Conservation (phyloP, 495 filamentous ascomycete genomes). For the Thermothielavioides terrestris region DNA sequence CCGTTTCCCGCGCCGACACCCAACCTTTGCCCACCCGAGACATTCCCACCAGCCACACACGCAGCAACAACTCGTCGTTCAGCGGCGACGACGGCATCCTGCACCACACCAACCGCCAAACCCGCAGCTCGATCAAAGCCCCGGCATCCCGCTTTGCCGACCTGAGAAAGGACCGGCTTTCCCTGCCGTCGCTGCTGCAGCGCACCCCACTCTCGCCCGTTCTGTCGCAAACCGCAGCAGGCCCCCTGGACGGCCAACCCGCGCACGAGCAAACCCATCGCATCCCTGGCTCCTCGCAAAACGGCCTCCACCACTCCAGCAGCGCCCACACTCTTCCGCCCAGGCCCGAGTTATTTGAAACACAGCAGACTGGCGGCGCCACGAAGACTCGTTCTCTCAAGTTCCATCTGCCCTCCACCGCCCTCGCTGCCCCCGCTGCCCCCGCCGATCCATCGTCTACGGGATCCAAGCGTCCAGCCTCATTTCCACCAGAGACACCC, state of each 20-base stretch:
- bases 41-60: conserved; percentile 13
- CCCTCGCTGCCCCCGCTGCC: conserved; percentile 7
- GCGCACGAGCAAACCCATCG: conserved; percentile 18
- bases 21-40: conserved; percentile 1
- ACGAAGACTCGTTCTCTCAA: conserved; percentile 10
- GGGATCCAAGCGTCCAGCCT: conserved; percentile 32
- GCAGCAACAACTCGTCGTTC: conserved; percentile 13
- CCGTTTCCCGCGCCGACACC: conserved; percentile 8
- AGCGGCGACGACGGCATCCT: conserved; percentile 22
- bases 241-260: conserved; percentile 8
- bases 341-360: conserved; percentile 6
- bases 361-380: conserved; percentile 3
- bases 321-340: conserved; percentile 16
- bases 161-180: conserved; percentile 34
- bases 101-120: conserved; percentile 41
- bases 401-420: neutral
- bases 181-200: conserved; percentile 30
- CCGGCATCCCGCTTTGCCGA: conserved; percentile 43
- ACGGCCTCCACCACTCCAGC: conserved; percentile 20
- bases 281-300: conserved; percentile 20
- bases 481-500: conserved; percentile 30
- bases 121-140: conserved; percentile 42
- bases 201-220: conserved; percentile 35
- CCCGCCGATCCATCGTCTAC: conserved; percentile 1
- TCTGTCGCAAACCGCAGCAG: conserved; percentile 23